Base-by-base conservation (phyloP, 352 stramenopile species). In the Pythium volutum region DNA sequence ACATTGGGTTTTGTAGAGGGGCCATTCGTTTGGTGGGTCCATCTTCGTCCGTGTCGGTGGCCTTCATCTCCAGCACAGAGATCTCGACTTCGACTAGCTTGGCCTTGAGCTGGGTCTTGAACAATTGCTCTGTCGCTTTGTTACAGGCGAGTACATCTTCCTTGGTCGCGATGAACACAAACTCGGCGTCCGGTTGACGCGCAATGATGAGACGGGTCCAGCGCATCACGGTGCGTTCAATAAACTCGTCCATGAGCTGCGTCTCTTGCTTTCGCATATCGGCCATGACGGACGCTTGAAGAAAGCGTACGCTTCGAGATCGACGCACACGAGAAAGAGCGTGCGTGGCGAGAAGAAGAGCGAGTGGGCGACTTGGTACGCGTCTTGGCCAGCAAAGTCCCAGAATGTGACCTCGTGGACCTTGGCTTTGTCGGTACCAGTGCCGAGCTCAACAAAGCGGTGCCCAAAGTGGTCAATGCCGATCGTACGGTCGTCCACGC, bases 331-430 rank as follows among this genome's bases (percentile, higher is more conserved):
- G 16, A 64, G 26, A 26, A 47, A 57, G 22, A 64, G 16, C 23
- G 57, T 64, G 12, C 47, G 31, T 5, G 10, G 25, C 9, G 57
- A 64, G 38, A 51, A 64, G 23, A 64, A 64, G 4, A 57, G 22
- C 18, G 57, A 31, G 26, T 57, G 45, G 4, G 33, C 43, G 0
- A 26, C 18, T 15, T 62, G 55, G 33, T 62, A 55, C n/a, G 23
- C 31, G 7, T 36, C 31, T 6, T 36, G 31, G 3, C 31, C 31
- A 36, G 3, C 31, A 36, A 36, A 36, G 3, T 36, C 31, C 12
- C 45, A 56, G 14, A 64, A 43, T 10, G 4, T 31, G 33, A 64
- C 47, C 23, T 55, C 36, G 38, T 57, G 26, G 18, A 29, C 41
- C 18, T 48, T 34, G 29, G 7, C 6, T 2, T 16, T n/a, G 11